Conservation (phyloP, 208 protist genomes). For the Trypanosoma rangeli region DNA sequence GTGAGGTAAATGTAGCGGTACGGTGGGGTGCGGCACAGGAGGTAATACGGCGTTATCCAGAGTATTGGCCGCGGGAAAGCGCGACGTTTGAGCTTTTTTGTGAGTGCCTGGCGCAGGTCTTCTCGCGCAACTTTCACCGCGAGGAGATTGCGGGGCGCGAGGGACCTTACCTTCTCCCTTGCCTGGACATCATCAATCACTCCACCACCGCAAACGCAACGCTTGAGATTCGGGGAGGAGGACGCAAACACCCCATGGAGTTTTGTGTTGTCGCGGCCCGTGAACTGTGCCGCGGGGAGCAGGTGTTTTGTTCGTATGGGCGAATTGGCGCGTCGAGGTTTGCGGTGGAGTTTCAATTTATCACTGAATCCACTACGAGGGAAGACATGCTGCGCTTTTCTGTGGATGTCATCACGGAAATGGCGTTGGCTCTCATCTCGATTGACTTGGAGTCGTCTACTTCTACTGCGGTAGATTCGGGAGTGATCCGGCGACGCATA, state of each 20-base stretch:
- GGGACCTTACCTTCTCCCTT: constrained; percentile 80
- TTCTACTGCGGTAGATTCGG: constrained; percentile 6
- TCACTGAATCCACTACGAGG: constrained; percentile 47
- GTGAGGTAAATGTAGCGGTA: constrained; percentile 39
- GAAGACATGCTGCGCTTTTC: constrained; percentile 72
- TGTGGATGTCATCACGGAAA: constrained; percentile 30
- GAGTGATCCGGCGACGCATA: constrained; percentile 36
- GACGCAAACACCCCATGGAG: constrained; percentile 64
- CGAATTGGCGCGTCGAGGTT: constrained; percentile 73
- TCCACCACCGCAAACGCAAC: constrained; percentile 55
- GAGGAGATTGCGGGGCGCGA: constrained; percentile 76
- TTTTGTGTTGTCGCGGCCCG: constrained; percentile 72
- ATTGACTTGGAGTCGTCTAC: neutral
- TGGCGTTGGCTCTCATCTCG: constrained; percentile 9
- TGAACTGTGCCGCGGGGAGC: constrained; percentile 59
- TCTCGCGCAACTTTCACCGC: constrained; percentile 86
- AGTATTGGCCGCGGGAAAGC: constrained; percentile 51
- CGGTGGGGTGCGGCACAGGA: constrained; percentile 57
- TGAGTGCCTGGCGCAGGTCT: constrained; percentile 74
- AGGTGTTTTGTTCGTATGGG: constrained; percentile 83
- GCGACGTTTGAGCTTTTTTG: constrained; percentile 59
- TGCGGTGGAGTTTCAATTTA: constrained; percentile 83
- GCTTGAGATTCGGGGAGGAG: constrained; percentile 77
- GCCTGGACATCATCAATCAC: constrained; percentile 86
- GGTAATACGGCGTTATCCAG: constrained; percentile 50